These are phyloP conservation scores for Solanum sparsipilum DNA, from an alignment of 257 asterid species.

Conservation along the genomic window DNA sequence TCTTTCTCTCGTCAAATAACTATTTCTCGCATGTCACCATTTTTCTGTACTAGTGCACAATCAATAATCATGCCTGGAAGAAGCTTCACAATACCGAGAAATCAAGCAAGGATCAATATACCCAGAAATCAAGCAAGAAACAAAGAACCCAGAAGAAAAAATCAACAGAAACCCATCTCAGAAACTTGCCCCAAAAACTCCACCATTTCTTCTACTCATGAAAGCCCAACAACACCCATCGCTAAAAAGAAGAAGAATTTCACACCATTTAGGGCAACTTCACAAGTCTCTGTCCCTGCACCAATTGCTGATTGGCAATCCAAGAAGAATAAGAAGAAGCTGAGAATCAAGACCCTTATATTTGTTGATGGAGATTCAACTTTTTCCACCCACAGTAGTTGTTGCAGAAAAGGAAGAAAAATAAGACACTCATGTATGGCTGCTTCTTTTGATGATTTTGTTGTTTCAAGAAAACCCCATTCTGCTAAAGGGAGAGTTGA, in stretches of 20 bases:
- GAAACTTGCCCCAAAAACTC: background rate
- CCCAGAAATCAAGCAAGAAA: background rate
- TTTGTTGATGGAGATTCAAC: background rate
- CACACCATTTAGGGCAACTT: background rate
- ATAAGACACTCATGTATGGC: background rate
- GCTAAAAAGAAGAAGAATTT: background rate
- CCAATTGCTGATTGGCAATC: background rate
- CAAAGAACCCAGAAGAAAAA: background rate
- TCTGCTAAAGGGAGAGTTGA: constrained; percentile 46
- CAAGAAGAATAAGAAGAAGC: background rate
- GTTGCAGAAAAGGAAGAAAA: background rate
- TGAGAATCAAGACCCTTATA: background rate
- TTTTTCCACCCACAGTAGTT: background rate
- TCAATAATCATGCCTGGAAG: background rate
- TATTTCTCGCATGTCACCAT: background rate
- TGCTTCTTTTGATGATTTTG: constrained; percentile 63
- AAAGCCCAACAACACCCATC: background rate
- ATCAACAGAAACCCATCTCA: background rate
- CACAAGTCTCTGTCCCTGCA: background rate
- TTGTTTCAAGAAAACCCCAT: constrained; percentile 53
- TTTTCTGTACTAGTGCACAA: background rate
- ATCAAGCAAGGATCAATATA: background rate
- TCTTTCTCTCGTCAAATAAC: background rate
- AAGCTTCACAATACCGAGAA: background rate
- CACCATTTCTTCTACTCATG: background rate